Conservation (phyloP, 2,329 filamentous ascomycete species). For the Stemphylium lycopersici region DNA sequence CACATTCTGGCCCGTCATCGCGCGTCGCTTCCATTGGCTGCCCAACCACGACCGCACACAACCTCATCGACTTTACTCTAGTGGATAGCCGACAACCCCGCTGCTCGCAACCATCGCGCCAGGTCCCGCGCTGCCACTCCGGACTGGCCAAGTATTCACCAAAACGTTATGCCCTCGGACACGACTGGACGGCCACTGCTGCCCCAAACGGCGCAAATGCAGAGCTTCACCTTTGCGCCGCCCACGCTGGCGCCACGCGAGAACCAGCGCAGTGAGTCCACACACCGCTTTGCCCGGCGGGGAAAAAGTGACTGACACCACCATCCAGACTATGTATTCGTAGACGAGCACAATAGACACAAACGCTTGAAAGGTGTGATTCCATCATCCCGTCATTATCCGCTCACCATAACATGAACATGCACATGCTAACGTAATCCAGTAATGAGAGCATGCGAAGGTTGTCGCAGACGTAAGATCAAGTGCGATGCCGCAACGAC, state of each 20-base stretch:
- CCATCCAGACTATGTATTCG: constrained; percentile 90
- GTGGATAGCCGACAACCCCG: constrained; percentile 42
- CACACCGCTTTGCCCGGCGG: constrained; percentile 3
- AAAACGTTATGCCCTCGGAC: constrained; percentile 65
- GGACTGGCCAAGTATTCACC: constrained; percentile 6
- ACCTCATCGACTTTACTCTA: constrained; percentile 33
- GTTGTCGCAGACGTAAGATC: constrained; percentile 92
- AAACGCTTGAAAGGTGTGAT: constrained; percentile 87
- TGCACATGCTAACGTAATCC: constrained; percentile 29
- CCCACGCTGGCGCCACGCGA: constrained; percentile 69
- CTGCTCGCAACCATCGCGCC: constrained; percentile 34
- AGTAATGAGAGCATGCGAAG: constrained; percentile 98
- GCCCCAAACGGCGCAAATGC: constrained; percentile 72
- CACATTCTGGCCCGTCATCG: constrained; percentile 30
- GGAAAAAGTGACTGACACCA: constrained; percentile 22
- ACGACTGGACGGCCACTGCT: constrained; percentile 66
- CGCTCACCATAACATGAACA: neutral
- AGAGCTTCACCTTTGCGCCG: constrained; percentile 77
- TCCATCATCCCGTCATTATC: neutral
- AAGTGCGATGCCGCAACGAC: constrained; percentile 97
- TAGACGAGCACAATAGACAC: constrained; percentile 97
- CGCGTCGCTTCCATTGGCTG: constrained; percentile 35
- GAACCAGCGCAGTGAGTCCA: constrained; percentile 79
- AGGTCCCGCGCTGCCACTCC: constrained; percentile 17
- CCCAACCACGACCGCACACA: constrained; percentile 26